Conservation (phyloP, 768 basidiomycete genomes). For the Phlebiopsis gigantea region DNA sequence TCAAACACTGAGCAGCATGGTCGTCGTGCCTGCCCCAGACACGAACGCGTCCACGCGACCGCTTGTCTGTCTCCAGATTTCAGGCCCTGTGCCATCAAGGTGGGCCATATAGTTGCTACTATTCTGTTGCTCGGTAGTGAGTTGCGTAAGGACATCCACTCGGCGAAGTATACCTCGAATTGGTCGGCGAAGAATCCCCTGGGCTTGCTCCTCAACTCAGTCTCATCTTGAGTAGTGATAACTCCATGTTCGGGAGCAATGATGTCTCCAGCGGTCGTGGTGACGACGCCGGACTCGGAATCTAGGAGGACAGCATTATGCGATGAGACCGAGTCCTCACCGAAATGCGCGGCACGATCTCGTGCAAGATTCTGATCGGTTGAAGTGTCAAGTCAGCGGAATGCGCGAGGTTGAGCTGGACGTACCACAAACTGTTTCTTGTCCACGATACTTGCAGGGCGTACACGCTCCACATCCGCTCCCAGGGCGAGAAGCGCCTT, state of each 20-base stretch:
- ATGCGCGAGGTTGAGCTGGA: conserved; percentile 8
- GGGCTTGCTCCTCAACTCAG: conserved; percentile 45
- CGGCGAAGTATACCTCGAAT: conserved; percentile 69
- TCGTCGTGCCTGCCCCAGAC: conserved; percentile 69
- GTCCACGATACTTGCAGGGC: conserved; percentile 96
- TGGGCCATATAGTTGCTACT: conserved; percentile 88
- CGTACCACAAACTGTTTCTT: conserved; percentile 80
- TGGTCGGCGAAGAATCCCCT: conserved; percentile 95
- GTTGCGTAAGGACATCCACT: too few species aligned
- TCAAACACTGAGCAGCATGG: background rate
- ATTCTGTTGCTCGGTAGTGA: too few species aligned
- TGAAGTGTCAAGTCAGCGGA: background rate
- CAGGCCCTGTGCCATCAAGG: conserved; percentile 84
- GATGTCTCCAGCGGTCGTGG: conserved; percentile 39
- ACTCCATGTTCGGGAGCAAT: conserved; percentile 23
- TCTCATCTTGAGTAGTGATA: conserved; percentile 29
- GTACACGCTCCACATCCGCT: conserved; percentile 82
- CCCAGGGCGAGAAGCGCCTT: conserved; percentile 79
- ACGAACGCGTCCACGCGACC: conserved; percentile 82
- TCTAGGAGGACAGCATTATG: conserved; percentile 23
- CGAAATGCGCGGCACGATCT: conserved; percentile 72
- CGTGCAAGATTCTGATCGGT: conserved; percentile 78
- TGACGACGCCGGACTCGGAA: conserved; percentile 47
- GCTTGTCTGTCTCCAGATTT: conserved; percentile 91
- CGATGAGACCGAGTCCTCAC: conserved; percentile 30